phyloP scores from a whole-genome alignment of 169 alveolate species.

The Cardiosporidium cionae region DNA sequence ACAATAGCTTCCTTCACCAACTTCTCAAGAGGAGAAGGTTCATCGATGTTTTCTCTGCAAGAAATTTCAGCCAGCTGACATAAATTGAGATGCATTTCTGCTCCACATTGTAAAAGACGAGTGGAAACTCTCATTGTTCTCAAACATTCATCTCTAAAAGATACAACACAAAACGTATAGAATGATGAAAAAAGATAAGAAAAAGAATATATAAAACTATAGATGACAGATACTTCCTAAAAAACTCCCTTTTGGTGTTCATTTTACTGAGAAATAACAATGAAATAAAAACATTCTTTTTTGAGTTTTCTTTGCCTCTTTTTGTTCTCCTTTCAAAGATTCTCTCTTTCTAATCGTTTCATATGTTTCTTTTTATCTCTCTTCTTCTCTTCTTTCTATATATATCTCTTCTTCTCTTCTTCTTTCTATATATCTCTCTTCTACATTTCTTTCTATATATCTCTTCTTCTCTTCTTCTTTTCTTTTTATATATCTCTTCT shows the following conservation, averaged over 20 bases:
- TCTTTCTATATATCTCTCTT: too few species aligned
- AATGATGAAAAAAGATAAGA: background rate
- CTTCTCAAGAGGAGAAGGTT: constrained; percentile 72
- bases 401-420: too few species aligned
- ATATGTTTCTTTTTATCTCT: background rate
- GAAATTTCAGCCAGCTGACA: constrained; percentile 73
- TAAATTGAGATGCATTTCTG: constrained; percentile 68
- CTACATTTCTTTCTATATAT: too few species aligned
- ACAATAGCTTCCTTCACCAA: constrained; percentile 15
- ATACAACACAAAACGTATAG: background rate
- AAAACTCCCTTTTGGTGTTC: too few species aligned
- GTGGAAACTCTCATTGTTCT: constrained; percentile 79
- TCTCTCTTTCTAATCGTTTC: background rate
- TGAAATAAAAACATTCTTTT: background rate
- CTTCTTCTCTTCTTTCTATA: too few species aligned
- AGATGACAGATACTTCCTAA: background rate
- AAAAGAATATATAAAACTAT: background rate
- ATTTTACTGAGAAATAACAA: background rate
- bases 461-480: too few species aligned
- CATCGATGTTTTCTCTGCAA: constrained; percentile 67
- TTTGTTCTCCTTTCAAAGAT: background rate
- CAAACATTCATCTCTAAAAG: constrained; percentile 69
- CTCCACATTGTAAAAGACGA: constrained; percentile 68
- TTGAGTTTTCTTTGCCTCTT: background rate
- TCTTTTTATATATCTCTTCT: too few species aligned